Evolutionary conservation across 2,329 filamentous ascomycete species (phyloP).

Genomic region (Ramularia endophylla): DNA sequence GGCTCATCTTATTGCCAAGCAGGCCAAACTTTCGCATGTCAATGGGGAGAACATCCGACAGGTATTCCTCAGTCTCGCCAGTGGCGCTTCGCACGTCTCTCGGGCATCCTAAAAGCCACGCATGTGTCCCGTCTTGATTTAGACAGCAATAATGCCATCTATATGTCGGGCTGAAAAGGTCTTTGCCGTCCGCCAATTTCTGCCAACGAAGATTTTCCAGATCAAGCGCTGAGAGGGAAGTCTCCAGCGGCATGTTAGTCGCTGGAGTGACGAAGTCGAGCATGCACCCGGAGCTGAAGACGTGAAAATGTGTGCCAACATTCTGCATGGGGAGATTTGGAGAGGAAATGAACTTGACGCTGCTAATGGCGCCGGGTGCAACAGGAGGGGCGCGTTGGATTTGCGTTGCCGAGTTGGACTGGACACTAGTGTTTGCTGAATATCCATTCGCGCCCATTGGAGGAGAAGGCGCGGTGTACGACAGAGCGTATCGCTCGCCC

Average conservation of each 20-base stretch:
- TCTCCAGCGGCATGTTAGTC: conserved; percentile 80
- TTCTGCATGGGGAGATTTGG: conserved; percentile 81
- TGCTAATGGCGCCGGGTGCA: conserved; percentile 83
- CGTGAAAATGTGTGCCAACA: conserved; percentile 89
- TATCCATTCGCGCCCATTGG: conserved; percentile 49
- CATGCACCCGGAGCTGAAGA: conserved; percentile 86
- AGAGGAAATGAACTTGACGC: conserved; percentile 82
- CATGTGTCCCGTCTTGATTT: conserved; percentile 91
- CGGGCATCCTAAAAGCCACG: conserved; percentile 91
- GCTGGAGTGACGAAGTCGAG: conserved; percentile 93
- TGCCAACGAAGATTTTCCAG: conserved; percentile 86
- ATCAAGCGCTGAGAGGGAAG: conserved; percentile 83
- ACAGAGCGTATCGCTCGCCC: conserved; percentile 26
- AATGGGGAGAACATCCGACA: conserved; percentile 91
- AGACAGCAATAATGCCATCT: conserved; percentile 98
- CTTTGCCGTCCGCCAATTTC: conserved; percentile 86
- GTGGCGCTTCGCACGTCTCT: conserved; percentile 66
- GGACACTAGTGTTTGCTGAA: conserved; percentile 64
- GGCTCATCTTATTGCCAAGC: conserved; percentile 64
- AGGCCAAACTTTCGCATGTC: conserved; percentile 89
- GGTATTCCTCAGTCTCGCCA: conserved; percentile 73
- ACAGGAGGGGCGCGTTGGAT: conserved; percentile 43
- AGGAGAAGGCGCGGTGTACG: conserved; percentile 19
- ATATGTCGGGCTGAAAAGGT: conserved; percentile 87
- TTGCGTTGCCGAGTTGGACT: conserved; percentile 45